Evolutionary conservation across 2,329 filamentous ascomycete species (phyloP).

Genomic region (Colletotrichum sp.): DNA sequence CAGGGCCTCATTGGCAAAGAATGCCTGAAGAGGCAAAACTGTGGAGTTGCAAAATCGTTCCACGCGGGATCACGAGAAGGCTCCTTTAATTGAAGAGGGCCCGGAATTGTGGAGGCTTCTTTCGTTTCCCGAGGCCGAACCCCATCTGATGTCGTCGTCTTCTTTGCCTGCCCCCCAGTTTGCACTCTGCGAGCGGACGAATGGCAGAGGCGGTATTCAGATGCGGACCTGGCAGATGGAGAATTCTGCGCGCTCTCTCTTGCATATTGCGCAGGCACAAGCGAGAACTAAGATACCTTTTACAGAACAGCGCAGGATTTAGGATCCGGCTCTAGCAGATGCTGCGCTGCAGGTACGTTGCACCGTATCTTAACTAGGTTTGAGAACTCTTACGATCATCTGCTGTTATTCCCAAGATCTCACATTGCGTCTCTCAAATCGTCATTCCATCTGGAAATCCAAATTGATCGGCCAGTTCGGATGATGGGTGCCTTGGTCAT

Average conservation of each 20-base stretch:
- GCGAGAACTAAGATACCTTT: not conserved
- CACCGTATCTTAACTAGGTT: not conserved
- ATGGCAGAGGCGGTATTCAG: not conserved
- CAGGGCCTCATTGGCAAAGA: not conserved
- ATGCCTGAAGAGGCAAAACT: conserved; percentile 18
- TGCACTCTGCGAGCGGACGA: not conserved
- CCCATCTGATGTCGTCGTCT: conserved; percentile 1
- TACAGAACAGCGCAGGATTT: not conserved
- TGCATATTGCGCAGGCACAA: conserved; percentile 2
- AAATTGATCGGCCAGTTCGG: not conserved
- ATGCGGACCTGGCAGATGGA: not conserved
- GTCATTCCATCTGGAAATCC: not conserved
- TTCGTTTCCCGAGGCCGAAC: conserved; percentile 8
- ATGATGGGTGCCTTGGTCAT: not conserved
- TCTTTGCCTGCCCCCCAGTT: not conserved
- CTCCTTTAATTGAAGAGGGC: conserved; percentile 8
- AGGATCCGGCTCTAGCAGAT: not conserved
- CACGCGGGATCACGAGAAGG: conserved; percentile 18
- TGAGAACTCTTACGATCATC: not conserved
- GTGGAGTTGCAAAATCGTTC: conserved; percentile 17
- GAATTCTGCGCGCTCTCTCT: not conserved
- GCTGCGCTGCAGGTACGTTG: not conserved
- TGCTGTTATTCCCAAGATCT: not conserved
- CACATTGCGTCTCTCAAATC: not conserved
- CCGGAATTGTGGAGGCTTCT: conserved; percentile 7